Base-by-base conservation (phyloP, 2,329 filamentous ascomycete species). In the Pyrenophora graminea region DNA sequence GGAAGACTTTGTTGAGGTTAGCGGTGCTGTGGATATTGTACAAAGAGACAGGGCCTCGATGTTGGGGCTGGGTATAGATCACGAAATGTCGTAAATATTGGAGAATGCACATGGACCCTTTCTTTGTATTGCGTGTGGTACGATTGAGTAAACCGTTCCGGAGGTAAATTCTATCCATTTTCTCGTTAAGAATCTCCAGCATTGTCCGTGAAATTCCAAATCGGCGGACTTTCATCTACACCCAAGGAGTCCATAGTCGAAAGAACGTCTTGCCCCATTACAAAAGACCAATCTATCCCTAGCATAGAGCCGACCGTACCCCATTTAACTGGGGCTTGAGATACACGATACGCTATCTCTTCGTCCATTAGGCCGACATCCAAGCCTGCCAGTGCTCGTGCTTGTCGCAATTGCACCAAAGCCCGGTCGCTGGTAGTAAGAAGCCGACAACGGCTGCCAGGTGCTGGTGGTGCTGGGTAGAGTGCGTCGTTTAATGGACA, bases 1-100 rank as follows among this genome's bases (percentile, higher is more conserved):
- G 49, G 94, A 97, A 72, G 94, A 97, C 62, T 97, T 97, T 73
- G 88, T 96, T 23, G 91, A 96, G 64, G 88, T 91, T 21, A 97
- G 91, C 66, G 81, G 88, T 59, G 87, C 90, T 0, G 91, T 94
- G 13, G 92, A 96, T 70, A 89, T 91, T 47, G 69, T 68, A 27
- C 71, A 64, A 13, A 44, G 65, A 46, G 64, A 68, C 15, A 56
- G 60, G n/a, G 62, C 64, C 37, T 53, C 39, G 9, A 37, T 53
- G 38, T 27, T 25, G 9, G 42, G 42, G 4, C 32, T 62, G 41
- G 21, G 19, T 6, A 44, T 57, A 36, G 59, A 61, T 43, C 51
- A 55, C 6, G 46, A 41, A n/a, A 21, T 57, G 27, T 23, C 56
- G 25, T 55, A 17, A 40, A 19, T 5, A 8, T 33, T 18, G 27